Conservation (phyloP, 1,284 basidiomycete species). For the Rugosomyces carneus region DNA sequence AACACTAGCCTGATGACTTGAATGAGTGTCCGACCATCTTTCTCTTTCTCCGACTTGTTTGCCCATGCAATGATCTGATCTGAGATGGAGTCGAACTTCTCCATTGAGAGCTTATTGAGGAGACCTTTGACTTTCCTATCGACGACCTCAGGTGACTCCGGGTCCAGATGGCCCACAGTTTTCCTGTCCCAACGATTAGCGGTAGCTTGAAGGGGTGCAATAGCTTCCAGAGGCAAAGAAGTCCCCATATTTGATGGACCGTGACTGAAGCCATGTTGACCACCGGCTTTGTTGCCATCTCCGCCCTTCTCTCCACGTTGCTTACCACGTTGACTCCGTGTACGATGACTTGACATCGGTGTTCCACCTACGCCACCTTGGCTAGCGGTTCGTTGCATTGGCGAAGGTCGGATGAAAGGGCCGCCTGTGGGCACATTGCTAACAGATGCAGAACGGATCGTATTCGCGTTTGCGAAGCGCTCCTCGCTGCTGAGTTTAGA, state of each 20-base stretch:
- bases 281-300: slow-evolving; percentile 38
- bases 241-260: slow-evolving; percentile 10
- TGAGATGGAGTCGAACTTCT: slow-evolving; percentile 94
- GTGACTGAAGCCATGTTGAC: slow-evolving; percentile 26
- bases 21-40: slow-evolving; percentile 89
- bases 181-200: slow-evolving; percentile 81
- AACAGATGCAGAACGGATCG: slow-evolving; percentile 38
- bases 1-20: slow-evolving; percentile 96
- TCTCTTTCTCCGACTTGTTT: slow-evolving; percentile 90
- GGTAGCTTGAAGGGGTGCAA: slow-evolving; percentile 71
- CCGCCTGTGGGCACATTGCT: slow-evolving; percentile 38
- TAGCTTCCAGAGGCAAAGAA: slow-evolving; percentile 38
- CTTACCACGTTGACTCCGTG: slow-evolving; percentile 68
- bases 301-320: slow-evolving; percentile 63
- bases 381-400: slow-evolving; percentile 72
- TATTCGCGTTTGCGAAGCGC: slow-evolving; percentile 45
- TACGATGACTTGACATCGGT: slow-evolving; percentile 51
- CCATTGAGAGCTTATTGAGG: slow-evolving; percentile 96
- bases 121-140: slow-evolving; percentile 92
- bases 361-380: slow-evolving; percentile 59
- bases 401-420: slow-evolving; percentile 44
- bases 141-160: slow-evolving; percentile 76
- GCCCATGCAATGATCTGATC: slow-evolving; percentile 92
- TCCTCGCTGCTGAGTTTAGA: slow-evolving; percentile 68
- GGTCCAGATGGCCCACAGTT: slow-evolving; percentile 35